Base-by-base conservation (phyloP, 2,329 filamentous ascomycete genomes). In the Botrytis aclada region DNA sequence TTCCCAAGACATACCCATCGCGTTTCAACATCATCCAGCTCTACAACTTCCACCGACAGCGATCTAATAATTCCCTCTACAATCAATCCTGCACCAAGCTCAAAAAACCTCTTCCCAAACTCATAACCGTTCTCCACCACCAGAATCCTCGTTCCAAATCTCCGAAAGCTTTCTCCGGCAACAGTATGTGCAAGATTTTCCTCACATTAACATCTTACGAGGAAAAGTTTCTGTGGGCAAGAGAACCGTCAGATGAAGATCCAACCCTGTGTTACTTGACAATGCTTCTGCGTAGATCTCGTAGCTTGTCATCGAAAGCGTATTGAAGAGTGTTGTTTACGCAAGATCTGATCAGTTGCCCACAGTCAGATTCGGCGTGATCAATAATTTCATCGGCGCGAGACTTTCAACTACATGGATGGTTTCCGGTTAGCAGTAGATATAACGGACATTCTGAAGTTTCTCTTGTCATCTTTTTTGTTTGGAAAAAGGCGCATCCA, bases 121-220 rank as follows among this genome's bases (percentile, higher is more conserved):
- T 6, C n/a, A 54, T 1, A 54, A 29, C 29, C 51, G 6, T 54
- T 29, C 51, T 18, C 6, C 14, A 29, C 8, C n/a, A 4, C n/a
- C n/a, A 5, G n/a, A 54, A 3, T 7, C 6, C 1, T 0, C 14
- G 3, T 9, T 16, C n/a, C 14, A 16, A 29, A 4, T 54, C 9
- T 7, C 6, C n/a, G 14, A 54, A 54, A 18, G 1, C 51, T 8
- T 29, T 54, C 14, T 54, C n/a, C n/a, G 12, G 14, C 25, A 29
- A 29, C 3, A n/a, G n/a, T 29, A 18, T 3, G 29, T 54, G 6
- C 14, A 54, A 29, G 1, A 16, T n/a, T 5, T 54, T 16, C 25
- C 47, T 54, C 4, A 8, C 25, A n/a, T n/a, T 3, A 6, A 18
- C 14, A 54, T 54, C 12, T 54, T 54, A 0, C 14, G 2, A 16